Conservation (phyloP, 73 alveolate genomes). For the Paramecium sonneborni region DNA sequence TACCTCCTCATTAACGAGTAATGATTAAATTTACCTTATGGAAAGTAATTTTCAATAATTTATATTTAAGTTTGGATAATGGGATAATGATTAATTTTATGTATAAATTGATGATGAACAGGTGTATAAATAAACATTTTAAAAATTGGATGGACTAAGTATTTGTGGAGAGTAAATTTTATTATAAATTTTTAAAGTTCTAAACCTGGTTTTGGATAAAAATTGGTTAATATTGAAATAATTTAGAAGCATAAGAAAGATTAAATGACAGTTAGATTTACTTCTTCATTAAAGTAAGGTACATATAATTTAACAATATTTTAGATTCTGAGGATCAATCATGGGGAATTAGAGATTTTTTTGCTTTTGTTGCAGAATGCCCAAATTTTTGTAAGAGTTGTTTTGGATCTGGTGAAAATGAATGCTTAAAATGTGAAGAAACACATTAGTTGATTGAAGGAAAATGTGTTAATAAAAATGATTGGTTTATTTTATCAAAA, state of each 20-base stretch:
- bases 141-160: background rate
- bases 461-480: background rate
- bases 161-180: background rate
- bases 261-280: background rate
- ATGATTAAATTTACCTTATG: constrained; percentile 40
- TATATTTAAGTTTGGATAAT: background rate
- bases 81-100: constrained; percentile 42
- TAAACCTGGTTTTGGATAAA: constrained; percentile 31
- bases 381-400: constrained; percentile 24
- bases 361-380: constrained; percentile 16
- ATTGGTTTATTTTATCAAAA: background rate
- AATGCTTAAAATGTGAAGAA: constrained; percentile 14
- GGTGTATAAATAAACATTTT: background rate
- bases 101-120: background rate
- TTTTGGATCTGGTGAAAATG: background rate
- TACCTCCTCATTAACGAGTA: constrained; percentile 22
- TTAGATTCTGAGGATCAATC: constrained; percentile 39
- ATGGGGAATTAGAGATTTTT: constrained; percentile 56
- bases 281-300: constrained; percentile 14
- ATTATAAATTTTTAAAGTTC: background rate
- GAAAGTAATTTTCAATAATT: background rate
- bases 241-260: background rate
- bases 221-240: background rate
- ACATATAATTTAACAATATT: background rate
- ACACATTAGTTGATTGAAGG: background rate